Evolutionary conservation across 495 filamentous ascomycete species (phyloP), one percentile per base, ranked within the genome.

Genomic region (Penicillium soppii): DNA sequence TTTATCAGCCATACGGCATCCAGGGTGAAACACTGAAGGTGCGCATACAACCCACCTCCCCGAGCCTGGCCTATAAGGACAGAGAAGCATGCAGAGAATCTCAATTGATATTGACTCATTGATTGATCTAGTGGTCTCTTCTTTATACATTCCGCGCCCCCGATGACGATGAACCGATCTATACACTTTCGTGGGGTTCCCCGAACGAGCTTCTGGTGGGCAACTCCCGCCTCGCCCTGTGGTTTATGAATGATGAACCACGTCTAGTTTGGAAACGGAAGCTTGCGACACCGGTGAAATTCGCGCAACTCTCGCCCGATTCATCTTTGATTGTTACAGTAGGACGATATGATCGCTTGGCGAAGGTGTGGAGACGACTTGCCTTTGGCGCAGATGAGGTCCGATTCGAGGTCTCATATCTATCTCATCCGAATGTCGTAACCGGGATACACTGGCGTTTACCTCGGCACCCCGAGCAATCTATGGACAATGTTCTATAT

Each of bases 321-420:
- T 90, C 87, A 16, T 82, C 82, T 7, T 79, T 96, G 25, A 87
- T 96, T 29, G 92, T 92, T 9, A 91, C 90, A 4, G 82, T 90
- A 7, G 90, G 90, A 26, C 71, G 72, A 39, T 83, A 89, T 63
- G 94, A 97, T 62, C 80, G 87, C 33, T 73, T 97, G 17, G 83
- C 92, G 41, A 99, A 97, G 70, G 79, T 97, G 62, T 99, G 94
- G 94, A 82, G 90, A 53, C 78, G 92, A 53, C 71, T 95, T 16
- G 88, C 86, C n/a, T 96, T 90, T 66, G 90, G 89, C 15, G 79
- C 82, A 9, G 85, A 88, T 52, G 88, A 92, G 58, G 87, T 88
- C 19, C 82, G 88, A 25, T 96, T 97, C 65, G 94, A 97, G 58
- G 89, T 91, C 60, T 82, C 84, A 4, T 99, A 99, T 68, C 82